Evolutionary conservation across 129 eudicot genomes (phyloP), one percentile per base, ranked within the genome.

Genomic region (Oenanthe sinensis): DNA sequence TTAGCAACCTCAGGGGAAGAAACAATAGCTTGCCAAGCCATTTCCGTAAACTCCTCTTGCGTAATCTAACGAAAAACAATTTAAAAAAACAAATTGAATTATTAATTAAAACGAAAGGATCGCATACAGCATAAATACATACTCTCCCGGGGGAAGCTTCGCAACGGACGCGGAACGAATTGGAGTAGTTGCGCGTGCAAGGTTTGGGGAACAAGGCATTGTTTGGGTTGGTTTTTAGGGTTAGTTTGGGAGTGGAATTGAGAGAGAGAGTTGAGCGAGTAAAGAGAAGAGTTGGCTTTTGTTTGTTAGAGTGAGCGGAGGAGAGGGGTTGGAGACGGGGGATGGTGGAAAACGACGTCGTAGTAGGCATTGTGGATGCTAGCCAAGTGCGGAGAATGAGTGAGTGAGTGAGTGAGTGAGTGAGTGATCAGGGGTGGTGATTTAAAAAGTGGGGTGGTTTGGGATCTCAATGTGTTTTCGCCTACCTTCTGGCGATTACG

Each of bases 21-120:
- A 43, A 95, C 97, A 37, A 95, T 84, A 48, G 97, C 96, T 88
- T 95, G 97, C 99, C 99, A 95, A 11, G 99, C 99, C 99, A 92
- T 95, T 45, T 95, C 99, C 13, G 99, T 95, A 58, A 95, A 95
- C 45, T 95, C 99, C 85, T 87, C 89, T 81, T 95, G 97, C 54
- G 87, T 90, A 50, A 95, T 95, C 99, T 95, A 87, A 46, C 74
- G 54, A 40, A 68, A 39, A 15, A 81, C 24, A 68, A 33, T 16
- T 20, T n/a, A n/a, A 49, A 30, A 24, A 24, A 26, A 78, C 33
- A 44, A 33, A 42, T 22, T 0, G 30, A 30, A 30, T 26, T 7
- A 30, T 26, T 7, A 69, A 14, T 44, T 7, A 69, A 69, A 33
- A 15, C 8, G 16, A 70, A 70, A 8, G 8, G 39, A 39, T 37